Evolutionary conservation across 495 filamentous ascomycete species (phyloP).

Genomic region (Aspergillus indologenus): DNA sequence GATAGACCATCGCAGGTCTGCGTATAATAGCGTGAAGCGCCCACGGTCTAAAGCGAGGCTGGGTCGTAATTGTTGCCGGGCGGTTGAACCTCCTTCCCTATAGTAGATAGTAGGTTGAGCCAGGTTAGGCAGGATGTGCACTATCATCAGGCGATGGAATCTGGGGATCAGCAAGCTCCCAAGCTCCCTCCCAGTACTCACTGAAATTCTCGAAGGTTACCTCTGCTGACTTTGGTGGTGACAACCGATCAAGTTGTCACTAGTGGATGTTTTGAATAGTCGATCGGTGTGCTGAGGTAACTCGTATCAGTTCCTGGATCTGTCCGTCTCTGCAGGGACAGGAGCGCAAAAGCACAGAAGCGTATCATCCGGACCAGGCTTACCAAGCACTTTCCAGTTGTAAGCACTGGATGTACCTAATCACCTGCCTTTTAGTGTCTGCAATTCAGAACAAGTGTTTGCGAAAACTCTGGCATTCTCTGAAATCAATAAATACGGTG

Average conservation of each 20-base stretch:
- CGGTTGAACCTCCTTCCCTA: neutral
- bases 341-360: too few relatives aligned
- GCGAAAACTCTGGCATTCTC: neutral
- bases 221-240: neutral
- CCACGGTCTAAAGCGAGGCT: neutral
- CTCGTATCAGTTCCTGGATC: too few relatives aligned
- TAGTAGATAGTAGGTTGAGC: neutral
- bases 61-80: neutral
- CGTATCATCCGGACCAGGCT: too few relatives aligned
- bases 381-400: neutral
- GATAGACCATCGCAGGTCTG: neutral
- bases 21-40: neutral
- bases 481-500: neutral
- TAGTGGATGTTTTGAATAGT: too few relatives aligned
- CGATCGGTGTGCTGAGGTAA: too few relatives aligned
- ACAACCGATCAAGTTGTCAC: neutral
- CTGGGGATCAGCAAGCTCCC: neutral
- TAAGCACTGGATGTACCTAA: neutral
- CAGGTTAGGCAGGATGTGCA: neutral
- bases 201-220: neutral
- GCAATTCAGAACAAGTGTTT: neutral
- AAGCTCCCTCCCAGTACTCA: too few relatives aligned
- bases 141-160: neutral
- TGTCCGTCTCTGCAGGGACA: too few relatives aligned
- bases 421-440: neutral